These are phyloP conservation scores for Isochrysis galbana DNA, from an alignment of 78 protist species.

Conservation along the genomic window DNA sequence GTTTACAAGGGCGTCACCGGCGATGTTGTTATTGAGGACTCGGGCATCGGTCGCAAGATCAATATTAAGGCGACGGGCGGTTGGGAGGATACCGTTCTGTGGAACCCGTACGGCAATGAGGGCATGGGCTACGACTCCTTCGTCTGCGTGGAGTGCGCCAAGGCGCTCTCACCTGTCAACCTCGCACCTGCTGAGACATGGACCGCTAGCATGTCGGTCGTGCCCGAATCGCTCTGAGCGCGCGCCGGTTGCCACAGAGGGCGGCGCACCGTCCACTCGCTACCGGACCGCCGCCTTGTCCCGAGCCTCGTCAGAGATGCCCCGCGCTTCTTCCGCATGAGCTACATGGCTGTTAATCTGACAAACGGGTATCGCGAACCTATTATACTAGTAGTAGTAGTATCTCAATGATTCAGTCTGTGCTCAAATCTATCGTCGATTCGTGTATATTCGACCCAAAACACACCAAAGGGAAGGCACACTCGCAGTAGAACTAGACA, in stretches of 20 bases:
- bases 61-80: background rate
- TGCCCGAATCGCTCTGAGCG: background rate
- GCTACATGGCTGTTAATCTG: too few species aligned
- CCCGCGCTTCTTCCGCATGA: too few species aligned
- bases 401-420: background rate
- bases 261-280: too few species aligned
- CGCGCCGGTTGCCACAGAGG: background rate
- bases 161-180: background rate
- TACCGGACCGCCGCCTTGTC: too few species aligned
- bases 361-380: too few species aligned
- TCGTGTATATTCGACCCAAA: too few species aligned
- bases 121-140: background rate
- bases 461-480: too few species aligned
- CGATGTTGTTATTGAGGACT: background rate
- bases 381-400: too few species aligned
- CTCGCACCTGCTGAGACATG: background rate
- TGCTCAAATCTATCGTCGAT: too few species aligned
- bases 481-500: too few species aligned
- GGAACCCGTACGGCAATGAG: conserved; percentile 31
- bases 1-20: background rate
- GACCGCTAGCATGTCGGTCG: background rate
- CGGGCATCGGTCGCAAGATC: background rate
- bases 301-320: too few species aligned
- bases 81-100: background rate
- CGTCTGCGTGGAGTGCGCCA: background rate